phyloP scores from a whole-genome alignment of 2,329 filamentous ascomycete species.

The Aureobasidium lini region DNA sequence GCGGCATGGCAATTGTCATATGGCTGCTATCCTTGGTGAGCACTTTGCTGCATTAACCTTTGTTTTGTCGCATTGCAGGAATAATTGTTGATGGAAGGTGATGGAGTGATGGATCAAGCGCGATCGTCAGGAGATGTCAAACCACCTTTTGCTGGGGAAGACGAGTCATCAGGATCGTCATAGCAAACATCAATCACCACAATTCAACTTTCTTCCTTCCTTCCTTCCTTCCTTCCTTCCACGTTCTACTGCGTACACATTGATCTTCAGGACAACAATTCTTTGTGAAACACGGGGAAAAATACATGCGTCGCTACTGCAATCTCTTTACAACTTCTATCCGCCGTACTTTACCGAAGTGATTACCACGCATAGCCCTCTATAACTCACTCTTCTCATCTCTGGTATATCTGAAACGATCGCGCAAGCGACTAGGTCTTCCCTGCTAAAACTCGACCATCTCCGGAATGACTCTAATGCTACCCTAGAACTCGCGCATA shows the following conservation, averaged over 20 bases:
- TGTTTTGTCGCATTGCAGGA: background rate
- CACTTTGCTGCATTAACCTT: no score
- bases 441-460: conserved; percentile 96
- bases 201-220: background rate
- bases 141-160: conserved; percentile 1
- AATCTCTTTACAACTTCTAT: background rate
- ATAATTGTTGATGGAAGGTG: background rate
- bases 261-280: no score
- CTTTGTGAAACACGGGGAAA: background rate
- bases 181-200: background rate
- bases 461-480: conserved; percentile 75
- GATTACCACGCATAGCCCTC: background rate
- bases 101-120: background rate
- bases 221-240: background rate
- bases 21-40: background rate
- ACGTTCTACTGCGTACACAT: background rate
- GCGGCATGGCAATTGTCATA: background rate
- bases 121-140: conserved; percentile 5
- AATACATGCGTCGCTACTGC: conserved; percentile 6
- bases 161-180: conserved; percentile 1
- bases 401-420: conserved; percentile 80
- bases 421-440: conserved; percentile 79
- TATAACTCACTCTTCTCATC: conserved; percentile 34
- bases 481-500: conserved; percentile 91
- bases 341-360: background rate